Base-by-base conservation (phyloP, 108 stramenopile species). In the Heterococcus sp. region DNA sequence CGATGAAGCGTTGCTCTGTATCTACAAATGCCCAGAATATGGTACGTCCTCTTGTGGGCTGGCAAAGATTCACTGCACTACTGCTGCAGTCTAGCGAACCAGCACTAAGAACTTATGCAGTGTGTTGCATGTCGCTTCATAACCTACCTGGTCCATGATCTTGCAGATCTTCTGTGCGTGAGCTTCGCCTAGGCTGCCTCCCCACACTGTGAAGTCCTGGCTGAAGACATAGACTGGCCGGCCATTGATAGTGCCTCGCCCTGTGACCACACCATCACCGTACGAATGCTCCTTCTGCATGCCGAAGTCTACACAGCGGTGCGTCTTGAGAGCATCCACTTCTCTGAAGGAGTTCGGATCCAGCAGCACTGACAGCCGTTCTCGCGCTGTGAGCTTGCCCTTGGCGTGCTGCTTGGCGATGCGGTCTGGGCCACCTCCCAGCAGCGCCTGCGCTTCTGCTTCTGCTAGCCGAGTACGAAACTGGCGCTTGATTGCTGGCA, bases 121-220 rank as follows among this genome's bases (percentile, higher is more conserved):
- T n/a, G n/a, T n/a, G n/a, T n/a, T n/a, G n/a, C n/a, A n/a, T n/a
- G n/a, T n/a, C n/a, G n/a, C n/a, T n/a, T n/a, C n/a, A n/a, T n/a
- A n/a, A n/a, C 46, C 14, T 58, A 58, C 79, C 93, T 95, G 94
- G 71, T 98, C 96, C 98, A 99, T 99, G 78, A 98, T 84, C 88
- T 99, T 98, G 77, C 95, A 92, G 79, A 99, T 99, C 85, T 99
- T 99, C 88, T 97, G 88, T 1, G 98, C 98, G 85, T 98, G 94
- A 1, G 97, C 96, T 74, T 96, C 96, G 35, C 88, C 89, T 35
- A 99, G 87, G 63, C 91, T 92, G 35, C 98, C 98, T 40, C 98
- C 98, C 73, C 96, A 92, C 21, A 97, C 98, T 27, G 98, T 99
- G 77, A 99, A 99, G 86, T 99, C 98, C 86, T 96, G 92, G 66